A percentile compares a stretch with the other conserved stretches of the same genome.
Evolutionary conservation across 495 filamentous ascomycete species (phyloP).

Genomic region (Astrothelium subdiscretum): DNA sequence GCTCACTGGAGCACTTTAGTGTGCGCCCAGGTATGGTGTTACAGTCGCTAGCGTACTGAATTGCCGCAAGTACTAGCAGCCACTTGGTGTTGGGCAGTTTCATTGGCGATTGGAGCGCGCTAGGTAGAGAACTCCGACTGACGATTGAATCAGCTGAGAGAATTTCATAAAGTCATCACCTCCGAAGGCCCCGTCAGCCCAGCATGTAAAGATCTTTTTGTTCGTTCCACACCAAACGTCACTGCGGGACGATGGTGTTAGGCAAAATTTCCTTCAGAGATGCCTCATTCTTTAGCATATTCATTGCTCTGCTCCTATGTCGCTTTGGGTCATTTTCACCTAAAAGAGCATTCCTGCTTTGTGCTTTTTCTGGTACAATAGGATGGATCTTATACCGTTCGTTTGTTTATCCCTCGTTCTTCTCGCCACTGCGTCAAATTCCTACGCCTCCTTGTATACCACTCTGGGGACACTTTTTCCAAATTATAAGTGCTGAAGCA

Average conservation of each 20-base stretch:
- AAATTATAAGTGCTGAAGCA: conserved; percentile 29
- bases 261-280: background rate
- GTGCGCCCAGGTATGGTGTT: too few relatives aligned
- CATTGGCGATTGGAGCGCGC: too few relatives aligned
- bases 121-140: too few relatives aligned
- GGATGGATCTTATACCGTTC: conserved; percentile 21
- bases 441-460: conserved; percentile 34
- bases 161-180: too few relatives aligned
- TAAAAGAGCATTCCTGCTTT: background rate
- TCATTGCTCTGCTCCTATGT: background rate
- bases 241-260: background rate
- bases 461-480: conserved; percentile 33
- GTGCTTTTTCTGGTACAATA: background rate
- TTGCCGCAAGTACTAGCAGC: too few relatives aligned
- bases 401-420: conserved; percentile 33
- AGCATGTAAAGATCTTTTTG: too few relatives aligned
- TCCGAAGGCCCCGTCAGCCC: too few relatives aligned
- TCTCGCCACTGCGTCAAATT: conserved; percentile 34
- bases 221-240: too few relatives aligned
- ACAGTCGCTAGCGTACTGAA: too few relatives aligned
- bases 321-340: background rate
- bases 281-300: background rate
- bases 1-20: too few relatives aligned
- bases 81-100: too few relatives aligned
- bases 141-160: too few relatives aligned